Percentiles rank a stretch among this genome's conserved stretches.
These are phyloP conservation scores for Exobasidium rhododendri DNA, from an alignment of 1,284 basidiomycete genomes.

Conservation along the genomic window DNA sequence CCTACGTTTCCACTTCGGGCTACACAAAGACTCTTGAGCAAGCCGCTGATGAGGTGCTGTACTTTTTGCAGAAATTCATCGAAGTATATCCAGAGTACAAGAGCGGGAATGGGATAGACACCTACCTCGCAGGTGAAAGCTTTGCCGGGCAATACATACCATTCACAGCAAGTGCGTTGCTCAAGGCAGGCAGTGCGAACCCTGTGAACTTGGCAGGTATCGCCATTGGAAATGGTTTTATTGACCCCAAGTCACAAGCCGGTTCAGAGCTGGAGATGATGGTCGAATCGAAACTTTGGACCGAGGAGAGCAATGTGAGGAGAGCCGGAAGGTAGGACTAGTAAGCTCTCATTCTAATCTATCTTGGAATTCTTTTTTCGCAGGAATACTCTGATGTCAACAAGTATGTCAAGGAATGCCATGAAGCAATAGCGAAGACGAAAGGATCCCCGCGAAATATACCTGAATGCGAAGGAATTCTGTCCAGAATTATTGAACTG, in stretches of 20 bases:
- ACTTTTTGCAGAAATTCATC: conserved; percentile 85
- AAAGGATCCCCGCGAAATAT: conserved; percentile 63
- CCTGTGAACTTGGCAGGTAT: conserved; percentile 67
- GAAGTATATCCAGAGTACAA: conserved; percentile 82
- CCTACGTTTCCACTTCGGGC: conserved; percentile 78
- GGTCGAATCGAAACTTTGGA: conserved; percentile 73
- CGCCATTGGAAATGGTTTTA: conserved; percentile 97
- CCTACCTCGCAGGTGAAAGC: conserved; percentile 19
- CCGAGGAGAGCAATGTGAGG: conserved; percentile 48
- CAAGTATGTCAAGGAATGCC: conserved; percentile 66
- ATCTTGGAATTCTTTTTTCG: background rate
- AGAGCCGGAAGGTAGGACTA: background rate
- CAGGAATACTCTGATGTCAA: conserved; percentile 66
- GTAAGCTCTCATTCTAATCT: conserved; percentile 6
- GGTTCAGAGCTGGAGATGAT: conserved; percentile 85
- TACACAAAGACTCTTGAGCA: conserved; percentile 68
- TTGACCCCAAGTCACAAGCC: conserved; percentile 84
- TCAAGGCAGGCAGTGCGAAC: conserved; percentile 64
- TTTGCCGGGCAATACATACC: conserved; percentile 33
- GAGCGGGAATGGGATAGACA: conserved; percentile 70
- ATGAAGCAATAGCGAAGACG: conserved; percentile 58
- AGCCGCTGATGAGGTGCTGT: conserved; percentile 74
- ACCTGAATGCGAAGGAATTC: conserved; percentile 66
- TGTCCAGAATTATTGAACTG: conserved; percentile 64
- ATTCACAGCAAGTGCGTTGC: conserved; percentile 69